These are phyloP conservation scores for Lactarius hengduanensis DNA, from an alignment of 768 basidiomycete genomes.

Conservation along the genomic window DNA sequence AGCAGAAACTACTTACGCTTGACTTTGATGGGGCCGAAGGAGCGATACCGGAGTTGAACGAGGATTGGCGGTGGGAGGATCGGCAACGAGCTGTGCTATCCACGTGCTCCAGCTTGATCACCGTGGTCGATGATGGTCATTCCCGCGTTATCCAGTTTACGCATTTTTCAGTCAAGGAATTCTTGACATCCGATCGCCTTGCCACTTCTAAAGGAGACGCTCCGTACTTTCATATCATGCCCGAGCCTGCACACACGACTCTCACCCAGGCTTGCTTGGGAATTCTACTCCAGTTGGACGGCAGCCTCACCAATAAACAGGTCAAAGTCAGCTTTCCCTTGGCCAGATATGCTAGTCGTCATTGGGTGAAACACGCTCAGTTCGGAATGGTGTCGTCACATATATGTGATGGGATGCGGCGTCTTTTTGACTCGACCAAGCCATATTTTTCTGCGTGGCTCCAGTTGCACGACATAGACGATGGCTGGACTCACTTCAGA, in stretches of 20 bases:
- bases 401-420: background rate
- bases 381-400: background rate
- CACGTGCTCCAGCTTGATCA: background rate
- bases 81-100: background rate
- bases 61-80: background rate
- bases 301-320: background rate
- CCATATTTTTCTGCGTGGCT: conserved; percentile 1
- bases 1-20: background rate
- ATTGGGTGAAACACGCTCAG: background rate
- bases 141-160: background rate
- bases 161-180: background rate
- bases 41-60: background rate
- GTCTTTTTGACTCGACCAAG: background rate
- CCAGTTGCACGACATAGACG: background rate
- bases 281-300: background rate
- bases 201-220: background rate
- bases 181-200: background rate
- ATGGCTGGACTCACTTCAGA: background rate
- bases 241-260: background rate
- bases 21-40: background rate
- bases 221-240: background rate
- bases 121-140: background rate
- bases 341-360: background rate
- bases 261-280: background rate
- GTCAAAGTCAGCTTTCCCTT: background rate